Percentiles rank a stretch among this genome's conserved stretches.
Conservation (phyloP, 192 early-diverging fungal species). For the Thamnidium elegans region DNA sequence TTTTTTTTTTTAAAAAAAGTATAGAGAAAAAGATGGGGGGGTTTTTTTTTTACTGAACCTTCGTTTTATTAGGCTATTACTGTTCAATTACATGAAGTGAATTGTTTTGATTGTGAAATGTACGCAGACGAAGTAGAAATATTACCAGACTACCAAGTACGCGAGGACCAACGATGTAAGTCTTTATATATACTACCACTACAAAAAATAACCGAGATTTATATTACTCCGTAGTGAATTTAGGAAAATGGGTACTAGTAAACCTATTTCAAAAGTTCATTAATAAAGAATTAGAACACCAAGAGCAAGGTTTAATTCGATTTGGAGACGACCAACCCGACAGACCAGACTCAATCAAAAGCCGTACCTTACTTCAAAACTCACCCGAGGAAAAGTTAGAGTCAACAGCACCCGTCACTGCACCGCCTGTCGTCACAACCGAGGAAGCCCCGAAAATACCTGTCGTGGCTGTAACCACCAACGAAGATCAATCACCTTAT, state of each 20-base stretch:
- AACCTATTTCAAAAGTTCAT: conserved; percentile 67
- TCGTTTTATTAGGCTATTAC: conserved; percentile 56
- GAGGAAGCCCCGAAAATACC: conserved; percentile 22
- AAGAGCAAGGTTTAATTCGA: not conserved
- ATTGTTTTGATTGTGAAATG: conserved; percentile 86
- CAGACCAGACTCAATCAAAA: not conserved
- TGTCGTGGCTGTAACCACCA: conserved; percentile 22
- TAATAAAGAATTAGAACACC: conserved; percentile 27
- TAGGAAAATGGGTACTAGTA: conserved; percentile 82
- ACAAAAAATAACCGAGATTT: too few relatives aligned
- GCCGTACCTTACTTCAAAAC: not conserved
- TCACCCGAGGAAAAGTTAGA: not conserved
- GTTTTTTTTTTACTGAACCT: not conserved
- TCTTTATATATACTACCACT: not conserved
- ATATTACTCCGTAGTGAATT: conserved; percentile 57
- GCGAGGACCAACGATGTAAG: conserved; percentile 74
- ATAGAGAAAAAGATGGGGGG: not conserved
- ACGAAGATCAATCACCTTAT: conserved; percentile 7
- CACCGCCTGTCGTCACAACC: not conserved
- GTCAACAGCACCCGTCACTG: not conserved
- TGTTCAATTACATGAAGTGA: conserved; percentile 79
- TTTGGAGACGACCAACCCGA: not conserved
- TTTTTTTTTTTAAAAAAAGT: not conserved
- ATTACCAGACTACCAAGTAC: conserved; percentile 41
- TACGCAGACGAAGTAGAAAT: conserved; percentile 79